Evolutionary conservation across 495 filamentous ascomycete genomes (phyloP), one percentile per base, ranked within the genome.

Genomic region (Neurospora sp.): DNA sequence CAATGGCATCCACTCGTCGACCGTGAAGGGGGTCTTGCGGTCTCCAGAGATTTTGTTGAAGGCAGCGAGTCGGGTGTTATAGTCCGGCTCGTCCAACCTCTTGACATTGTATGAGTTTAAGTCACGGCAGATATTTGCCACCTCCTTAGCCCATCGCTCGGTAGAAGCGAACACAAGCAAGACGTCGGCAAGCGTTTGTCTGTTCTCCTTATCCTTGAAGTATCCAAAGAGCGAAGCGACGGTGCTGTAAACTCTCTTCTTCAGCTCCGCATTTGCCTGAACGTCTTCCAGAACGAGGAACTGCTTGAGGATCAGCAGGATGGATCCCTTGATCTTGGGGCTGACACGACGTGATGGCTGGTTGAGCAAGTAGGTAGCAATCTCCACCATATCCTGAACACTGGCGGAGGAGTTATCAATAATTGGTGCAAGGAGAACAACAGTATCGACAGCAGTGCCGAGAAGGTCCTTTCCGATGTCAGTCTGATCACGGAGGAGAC

Each of bases 1-100:
- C 39, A 98, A 83, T n/a, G 96, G 94, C 73, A 88, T 86, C 96
- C 96, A 99, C 77, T 97, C 92, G 73, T 88, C 89, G n/a, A 90
- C 79, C 4, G 86, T 91, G 42, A 94, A 88, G 0, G 81, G 83
- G 1, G 73, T 75, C 42, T 85, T 82, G 70, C 83, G 77, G 4
- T 84, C 80, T 37, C 89, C 88, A 59, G 90, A 93, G 76, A 98
- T 90, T 5, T 82, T 79, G 71, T 86, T 90, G 82, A 96, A 98
- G 31, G 93, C 96, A 59, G 86, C 80, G 19, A 95, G 83, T 31
- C 96, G 89, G 69, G 90, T 88, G 69, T 94, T 91, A 82, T 95
- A 97, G 79, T 99, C 92, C 1, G 94, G 92, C 77, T 94, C 91
- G 77, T 94, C 91, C 37, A 98, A 85, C 36, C 88, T 90, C 39